These are phyloP conservation scores for Byssochlamys sp. DNA, from an alignment of 2,329 filamentous ascomycete genomes.

Conservation along the genomic window DNA sequence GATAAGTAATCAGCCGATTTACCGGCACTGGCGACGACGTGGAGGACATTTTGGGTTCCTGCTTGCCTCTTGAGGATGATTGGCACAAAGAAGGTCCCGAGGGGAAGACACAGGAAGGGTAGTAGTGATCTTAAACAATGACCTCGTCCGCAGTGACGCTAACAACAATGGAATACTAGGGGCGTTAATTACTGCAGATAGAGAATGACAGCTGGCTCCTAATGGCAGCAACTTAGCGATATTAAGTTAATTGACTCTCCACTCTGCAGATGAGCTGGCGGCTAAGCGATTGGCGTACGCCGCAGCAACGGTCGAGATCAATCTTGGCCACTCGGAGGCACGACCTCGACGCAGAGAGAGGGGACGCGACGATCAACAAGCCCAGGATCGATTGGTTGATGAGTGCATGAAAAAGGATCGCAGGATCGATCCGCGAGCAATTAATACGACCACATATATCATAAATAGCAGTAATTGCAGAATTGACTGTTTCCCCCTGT, in stretches of 20 bases:
- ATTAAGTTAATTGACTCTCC: neutral
- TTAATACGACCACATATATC: neutral
- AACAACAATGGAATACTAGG: neutral
- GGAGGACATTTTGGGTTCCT: neutral
- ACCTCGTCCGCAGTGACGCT: neutral
- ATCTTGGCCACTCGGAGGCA: neutral
- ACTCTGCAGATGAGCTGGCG: neutral
- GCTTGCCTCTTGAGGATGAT: neutral
- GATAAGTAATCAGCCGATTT: conserved; percentile 29
- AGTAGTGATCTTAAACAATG: neutral
- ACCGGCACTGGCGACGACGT: conserved; percentile 9
- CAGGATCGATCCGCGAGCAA: neutral
- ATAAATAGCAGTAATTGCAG: neutral
- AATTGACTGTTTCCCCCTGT: neutral
- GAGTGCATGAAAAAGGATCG: neutral
- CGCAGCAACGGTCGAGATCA: neutral
- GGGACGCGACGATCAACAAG: neutral
- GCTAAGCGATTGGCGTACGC: neutral
- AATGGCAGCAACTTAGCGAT: neutral
- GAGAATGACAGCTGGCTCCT: neutral
- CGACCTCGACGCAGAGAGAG: neutral
- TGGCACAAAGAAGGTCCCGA: neutral
- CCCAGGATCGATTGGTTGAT: neutral
- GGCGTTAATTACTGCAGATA: neutral
- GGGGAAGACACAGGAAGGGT: neutral